Percentiles rank a stretch among this genome's conserved stretches.
phyloP scores from a whole-genome alignment of 1,139 yeast genomes.

The Blastobotrys ciferrii region DNA sequence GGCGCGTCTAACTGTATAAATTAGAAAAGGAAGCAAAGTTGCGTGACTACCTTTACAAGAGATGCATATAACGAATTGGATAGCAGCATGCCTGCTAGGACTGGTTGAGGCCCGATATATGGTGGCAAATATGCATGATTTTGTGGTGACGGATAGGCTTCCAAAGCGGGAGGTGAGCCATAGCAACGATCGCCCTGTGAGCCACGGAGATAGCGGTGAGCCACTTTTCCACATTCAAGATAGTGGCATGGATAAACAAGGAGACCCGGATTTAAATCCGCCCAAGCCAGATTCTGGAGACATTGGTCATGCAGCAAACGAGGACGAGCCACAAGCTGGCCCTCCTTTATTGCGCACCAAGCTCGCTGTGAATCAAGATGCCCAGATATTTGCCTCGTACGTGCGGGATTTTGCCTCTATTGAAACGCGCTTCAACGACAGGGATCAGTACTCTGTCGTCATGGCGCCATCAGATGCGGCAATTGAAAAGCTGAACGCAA shows the following conservation, averaged over 20 bases:
- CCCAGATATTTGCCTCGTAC: conserved; percentile 36
- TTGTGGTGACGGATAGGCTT: background rate
- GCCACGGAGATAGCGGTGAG: conserved; percentile 16
- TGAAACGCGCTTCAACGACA: conserved; percentile 31
- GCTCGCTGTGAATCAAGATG: conserved; percentile 34
- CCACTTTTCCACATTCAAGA: conserved; percentile 22
- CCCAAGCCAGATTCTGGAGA: conserved; percentile 20
- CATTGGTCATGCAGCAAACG: conserved; percentile 20
- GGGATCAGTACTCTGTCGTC: conserved; percentile 31
- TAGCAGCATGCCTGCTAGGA: background rate
- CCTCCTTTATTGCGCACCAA: conserved; percentile 36
- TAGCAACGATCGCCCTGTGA: background rate
- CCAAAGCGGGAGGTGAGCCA: background rate
- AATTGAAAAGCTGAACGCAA: conserved; percentile 30
- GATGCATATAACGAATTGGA: background rate
- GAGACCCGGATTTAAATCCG: conserved; percentile 10
- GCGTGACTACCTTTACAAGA: no score
- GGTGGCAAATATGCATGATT: background rate
- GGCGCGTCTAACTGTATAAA: background rate
- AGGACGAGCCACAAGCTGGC: conserved; percentile 35
- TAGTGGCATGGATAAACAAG: conserved; percentile 1
- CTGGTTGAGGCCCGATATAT: background rate
- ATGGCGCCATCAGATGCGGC: conserved; percentile 39
- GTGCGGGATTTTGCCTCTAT: conserved; percentile 32
- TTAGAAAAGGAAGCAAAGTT: no score